Base-by-base conservation (phyloP, 352 stramenopile species). In the Globisporangium uncinulatum region DNA sequence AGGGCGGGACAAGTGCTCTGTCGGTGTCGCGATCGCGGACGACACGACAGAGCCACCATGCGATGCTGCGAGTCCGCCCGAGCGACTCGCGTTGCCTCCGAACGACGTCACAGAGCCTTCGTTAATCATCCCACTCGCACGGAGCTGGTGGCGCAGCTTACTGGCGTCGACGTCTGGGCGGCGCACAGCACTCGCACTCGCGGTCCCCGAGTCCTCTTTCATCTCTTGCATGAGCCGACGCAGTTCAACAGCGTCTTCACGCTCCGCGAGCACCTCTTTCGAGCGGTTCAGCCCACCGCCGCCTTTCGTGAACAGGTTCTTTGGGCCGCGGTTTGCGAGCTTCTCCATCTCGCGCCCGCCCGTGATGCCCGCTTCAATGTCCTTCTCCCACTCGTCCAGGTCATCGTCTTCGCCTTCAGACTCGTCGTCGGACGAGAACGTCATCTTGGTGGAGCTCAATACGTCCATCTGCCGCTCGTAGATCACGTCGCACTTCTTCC, bases 401-500 rank as follows among this genome's bases (percentile, higher is more conserved):
- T 87, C 76, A 14, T 86, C 76, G n/a, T 86, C 76, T 54, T 92
- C 84, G 15, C 74, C 80, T 49, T 86, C 78, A 6, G 70, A 83
- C 39, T 92, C 84, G 61, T 89, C 81, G 49, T 90, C 82, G 8
- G 80, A 87, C 20, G 83, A 86, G 56, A 92, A 91, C 0, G 77
- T 72, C 13, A 72, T 78, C 52, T 74, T 72, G 3, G 59, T 70
- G 2, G 74, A 73, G 59, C 72, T 87, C 32, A 94, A 58, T 15
- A 92, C 82, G 62, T 92, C 74, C 71, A 94, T 88, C 66, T 94
- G 83, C 7, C 79, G 76, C 66, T 87, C 74, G 62, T 94, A 94
- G 49, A 91, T 89, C 55, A 84, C 76, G 57, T 94, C 81, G 59
- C 83, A 94, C 59, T 90, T 88, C 55, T 86, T 86, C 15, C 78